These are phyloP conservation scores for Syzygium aromaticum DNA, from an alignment of 345 rosid genomes.

Conservation along the genomic window DNA sequence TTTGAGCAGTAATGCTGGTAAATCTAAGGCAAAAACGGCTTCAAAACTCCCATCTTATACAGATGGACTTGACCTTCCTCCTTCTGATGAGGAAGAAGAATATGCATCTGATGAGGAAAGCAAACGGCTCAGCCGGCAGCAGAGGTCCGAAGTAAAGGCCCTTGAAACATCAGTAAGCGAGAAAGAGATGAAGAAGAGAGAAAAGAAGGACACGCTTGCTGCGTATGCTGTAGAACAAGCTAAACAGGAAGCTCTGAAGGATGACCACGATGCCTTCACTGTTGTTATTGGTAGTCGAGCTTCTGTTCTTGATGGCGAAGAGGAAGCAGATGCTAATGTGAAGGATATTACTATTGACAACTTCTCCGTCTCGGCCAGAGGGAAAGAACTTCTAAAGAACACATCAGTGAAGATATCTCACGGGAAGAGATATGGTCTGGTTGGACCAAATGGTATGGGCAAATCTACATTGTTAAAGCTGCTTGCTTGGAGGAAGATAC, in stretches of 20 bases:
- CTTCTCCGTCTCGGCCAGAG: conserved; percentile 91
- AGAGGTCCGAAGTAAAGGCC: conserved; percentile 35
- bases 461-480: conserved; percentile 91
- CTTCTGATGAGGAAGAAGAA: conserved; percentile 78
- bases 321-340: conserved; percentile 82
- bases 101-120: conserved; percentile 35
- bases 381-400: conserved; percentile 87
- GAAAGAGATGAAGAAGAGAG: conserved; percentile 79
- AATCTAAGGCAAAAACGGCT: conserved; percentile 43
- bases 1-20: conserved; percentile 6
- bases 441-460: conserved; percentile 96
- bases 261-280: conserved; percentile 92
- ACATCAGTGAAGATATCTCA: conserved; percentile 86
- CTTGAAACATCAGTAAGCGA: conserved; percentile 56
- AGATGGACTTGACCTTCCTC: conserved; percentile 85
- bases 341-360: conserved; percentile 73
- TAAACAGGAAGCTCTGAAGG: conserved; percentile 73
- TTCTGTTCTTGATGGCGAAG: conserved; percentile 85
- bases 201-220: conserved; percentile 57
- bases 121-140: conserved; percentile 27
- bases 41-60: conserved; percentile 51
- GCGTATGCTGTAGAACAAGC: conserved; percentile 47
- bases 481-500: conserved; percentile 97
- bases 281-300: conserved; percentile 89
- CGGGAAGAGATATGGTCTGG: conserved; percentile 92